Percentiles rank a stretch among this genome's conserved stretches.
Evolutionary conservation across 2,329 filamentous ascomycete species (phyloP).

Genomic region (Fusarium sp.): DNA sequence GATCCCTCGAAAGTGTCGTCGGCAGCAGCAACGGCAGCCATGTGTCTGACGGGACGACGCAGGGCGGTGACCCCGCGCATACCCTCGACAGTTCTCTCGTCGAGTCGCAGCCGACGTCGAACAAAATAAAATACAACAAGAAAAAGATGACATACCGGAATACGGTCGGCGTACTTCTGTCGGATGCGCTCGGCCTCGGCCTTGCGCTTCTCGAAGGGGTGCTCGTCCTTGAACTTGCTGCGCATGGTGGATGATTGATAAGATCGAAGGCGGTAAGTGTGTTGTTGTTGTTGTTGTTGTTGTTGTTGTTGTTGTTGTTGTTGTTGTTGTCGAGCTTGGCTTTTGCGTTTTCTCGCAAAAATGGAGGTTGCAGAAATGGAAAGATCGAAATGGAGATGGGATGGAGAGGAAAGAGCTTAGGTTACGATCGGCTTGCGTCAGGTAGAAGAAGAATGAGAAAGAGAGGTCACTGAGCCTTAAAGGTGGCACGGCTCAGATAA

Average conservation of each 20-base stretch:
- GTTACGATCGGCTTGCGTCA: constrained; percentile 46
- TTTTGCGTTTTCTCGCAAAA: constrained; percentile 14
- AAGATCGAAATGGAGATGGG: constrained; percentile 25
- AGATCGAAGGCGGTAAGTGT: constrained; percentile 33
- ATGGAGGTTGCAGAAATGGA: not conserved
- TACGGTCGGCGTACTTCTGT: constrained; percentile 98
- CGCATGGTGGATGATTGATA: constrained; percentile 74
- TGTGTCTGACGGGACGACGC: not conserved
- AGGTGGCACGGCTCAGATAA: constrained; percentile 44
- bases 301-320: constrained; percentile 17
- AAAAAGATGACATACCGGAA: constrained; percentile 78
- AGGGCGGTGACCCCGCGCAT: constrained; percentile 36
- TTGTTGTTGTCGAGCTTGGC: constrained; percentile 13
- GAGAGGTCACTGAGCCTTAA: constrained; percentile 34
- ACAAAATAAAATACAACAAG: constrained; percentile 7
- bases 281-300: constrained; percentile 9
- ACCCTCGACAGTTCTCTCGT: constrained; percentile 8
- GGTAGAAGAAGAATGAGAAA: constrained; percentile 45
- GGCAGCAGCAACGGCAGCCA: not conserved
- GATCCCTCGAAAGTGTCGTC: not conserved
- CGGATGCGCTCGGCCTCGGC: constrained; percentile 99
- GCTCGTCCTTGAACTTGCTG: constrained; percentile 99
- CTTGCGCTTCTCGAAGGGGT: constrained; percentile 99
- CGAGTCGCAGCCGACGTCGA: not conserved
- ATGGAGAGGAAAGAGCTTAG: constrained; percentile 42